A percentile compares a stretch with the other conserved stretches of the same genome.
phyloP scores from a whole-genome alignment of 768 basidiomycete genomes.

The Grammothele lineata region DNA sequence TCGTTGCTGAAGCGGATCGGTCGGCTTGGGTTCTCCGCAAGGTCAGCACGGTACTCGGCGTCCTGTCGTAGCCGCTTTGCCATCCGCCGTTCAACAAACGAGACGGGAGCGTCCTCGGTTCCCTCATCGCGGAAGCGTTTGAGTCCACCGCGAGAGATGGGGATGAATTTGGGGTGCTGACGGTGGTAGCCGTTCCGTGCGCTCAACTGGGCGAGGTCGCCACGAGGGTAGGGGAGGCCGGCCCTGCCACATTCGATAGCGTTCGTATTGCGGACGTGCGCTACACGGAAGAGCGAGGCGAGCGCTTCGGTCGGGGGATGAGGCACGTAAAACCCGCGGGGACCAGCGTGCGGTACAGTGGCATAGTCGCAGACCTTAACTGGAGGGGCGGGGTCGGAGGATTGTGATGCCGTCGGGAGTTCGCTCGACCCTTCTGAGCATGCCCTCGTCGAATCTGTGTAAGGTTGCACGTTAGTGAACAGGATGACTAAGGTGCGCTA shows the following conservation, averaged over 20 bases:
- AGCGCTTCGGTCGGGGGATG: slow-evolving; percentile 19
- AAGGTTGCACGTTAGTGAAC: too few species aligned
- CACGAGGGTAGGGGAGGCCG: slow-evolving; percentile 10
- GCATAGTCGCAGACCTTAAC: slow-evolving; percentile 24
- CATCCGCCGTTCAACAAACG: neutral
- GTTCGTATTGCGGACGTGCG: slow-evolving; percentile 17
- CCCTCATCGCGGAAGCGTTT: slow-evolving; percentile 6
- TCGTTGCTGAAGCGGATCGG: slow-evolving; percentile 5
- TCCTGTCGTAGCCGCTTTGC: slow-evolving; percentile 3
- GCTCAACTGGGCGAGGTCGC: neutral
- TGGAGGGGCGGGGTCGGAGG: neutral
- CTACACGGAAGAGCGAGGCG: slow-evolving; percentile 4
- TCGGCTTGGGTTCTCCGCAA: slow-evolving; percentile 2
- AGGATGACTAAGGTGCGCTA: too few species aligned
- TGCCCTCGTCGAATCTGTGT: too few species aligned
- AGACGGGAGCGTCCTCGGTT: neutral
- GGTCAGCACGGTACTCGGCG: slow-evolving; percentile 6
- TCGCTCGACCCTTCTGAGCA: too few species aligned
- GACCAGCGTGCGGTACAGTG: slow-evolving; percentile 16
- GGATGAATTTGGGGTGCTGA: neutral
- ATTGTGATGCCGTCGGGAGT: neutral
- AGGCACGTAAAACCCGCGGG: slow-evolving; percentile 17
- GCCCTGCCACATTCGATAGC: slow-evolving; percentile 1
- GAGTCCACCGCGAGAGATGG: slow-evolving; percentile 3
- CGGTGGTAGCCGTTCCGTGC: slow-evolving; percentile 4